Evolutionary conservation across 352 stramenopile genomes (phyloP), one percentile per base, ranked within the genome.

Genomic region (Blastocystis sp.): DNA sequence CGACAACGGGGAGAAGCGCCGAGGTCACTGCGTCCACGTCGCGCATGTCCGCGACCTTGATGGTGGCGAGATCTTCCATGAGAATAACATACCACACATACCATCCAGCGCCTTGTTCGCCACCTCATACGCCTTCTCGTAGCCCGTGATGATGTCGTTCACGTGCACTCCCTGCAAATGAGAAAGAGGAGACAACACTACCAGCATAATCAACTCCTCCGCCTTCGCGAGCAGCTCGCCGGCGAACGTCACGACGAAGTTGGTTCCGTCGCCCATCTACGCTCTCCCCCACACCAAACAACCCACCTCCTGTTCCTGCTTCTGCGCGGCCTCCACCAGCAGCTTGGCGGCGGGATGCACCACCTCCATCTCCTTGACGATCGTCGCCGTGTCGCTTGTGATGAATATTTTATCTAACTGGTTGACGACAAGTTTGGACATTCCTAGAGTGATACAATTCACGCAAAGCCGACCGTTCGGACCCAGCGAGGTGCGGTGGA

Each of bases 351-450:
- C 96, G 32, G 96, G 96, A 90, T 99, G 96, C 87, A 98, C 91
- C 49, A 99, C 95, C 87, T 98, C 94, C 40, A 97, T 90, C 90
- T 99, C 96, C 69, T 95, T 95, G n/a, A 98, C 91, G 88, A 99
- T 99, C 16, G 96, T 97, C n/a, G 95, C 95, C 51, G 96, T 97
- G 90, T 99, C 96, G 79, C 90, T 95, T 16, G 96, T 99, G 32
- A 99, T 96, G 87, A 98, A 97, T 86, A 98, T 98, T 90, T 98
- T 98, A 84, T 98, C 96, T 67, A 99, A 88, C 89, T 99, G 96
- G 91, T 99, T 99, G 77, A 99, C 96, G 67, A 99, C 94, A 63
- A 99, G 92, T 90, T 99, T 99, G 90, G 98, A 98, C 92, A 98
- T 97, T 86, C 95, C 51, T 67, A 42, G 9, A 48, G 14, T 29